Conservation (phyloP, 2,329 filamentous ascomycete genomes). For the Coniella vitis region DNA sequence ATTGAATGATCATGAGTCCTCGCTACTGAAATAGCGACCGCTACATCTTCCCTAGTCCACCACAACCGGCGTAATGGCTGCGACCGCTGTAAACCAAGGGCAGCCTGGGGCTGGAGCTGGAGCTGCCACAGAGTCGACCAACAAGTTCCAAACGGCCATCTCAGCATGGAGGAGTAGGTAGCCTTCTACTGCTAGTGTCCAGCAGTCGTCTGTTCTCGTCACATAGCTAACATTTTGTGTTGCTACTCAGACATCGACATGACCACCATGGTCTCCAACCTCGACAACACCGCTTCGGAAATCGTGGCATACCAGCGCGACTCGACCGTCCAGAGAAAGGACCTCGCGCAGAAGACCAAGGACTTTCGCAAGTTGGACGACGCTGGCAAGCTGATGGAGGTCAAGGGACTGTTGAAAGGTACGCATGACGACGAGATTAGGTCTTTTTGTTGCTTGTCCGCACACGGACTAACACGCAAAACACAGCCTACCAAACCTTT, state of each 20-base stretch:
- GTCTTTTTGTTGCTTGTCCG: too few relatives aligned
- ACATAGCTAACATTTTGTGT: conserved; percentile 5
- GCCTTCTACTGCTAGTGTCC: conserved; percentile 5
- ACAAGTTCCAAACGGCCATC: conserved; percentile 96
- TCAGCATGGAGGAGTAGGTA: conserved; percentile 85
- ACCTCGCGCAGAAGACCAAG: conserved; percentile 97
- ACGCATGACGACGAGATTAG: too few relatives aligned
- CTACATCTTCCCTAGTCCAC: background rate
- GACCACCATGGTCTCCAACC: conserved; percentile 70
- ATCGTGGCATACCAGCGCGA: conserved; percentile 90
- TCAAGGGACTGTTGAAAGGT: conserved; percentile 88
- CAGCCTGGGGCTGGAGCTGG: conserved; percentile 1
- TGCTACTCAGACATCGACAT: conserved; percentile 71
- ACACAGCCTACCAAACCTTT: conserved; percentile 91
- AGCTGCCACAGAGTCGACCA: conserved; percentile 50
- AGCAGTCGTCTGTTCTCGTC: background rate
- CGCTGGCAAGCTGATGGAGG: conserved; percentile 73
- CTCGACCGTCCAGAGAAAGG: conserved; percentile 92
- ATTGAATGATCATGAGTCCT: conserved; percentile 11
- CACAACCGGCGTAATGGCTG: conserved; percentile 6
- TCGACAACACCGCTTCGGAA: conserved; percentile 92
- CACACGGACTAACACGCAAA: conserved; percentile 20
- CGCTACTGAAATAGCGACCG: conserved; percentile 7
- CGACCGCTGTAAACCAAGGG: conserved; percentile 2
- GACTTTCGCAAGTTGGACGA: conserved; percentile 95